These are phyloP conservation scores for Ploettnerulaceae sp. DNA, from an alignment of 2,329 filamentous ascomycete species.

Conservation along the genomic window DNA sequence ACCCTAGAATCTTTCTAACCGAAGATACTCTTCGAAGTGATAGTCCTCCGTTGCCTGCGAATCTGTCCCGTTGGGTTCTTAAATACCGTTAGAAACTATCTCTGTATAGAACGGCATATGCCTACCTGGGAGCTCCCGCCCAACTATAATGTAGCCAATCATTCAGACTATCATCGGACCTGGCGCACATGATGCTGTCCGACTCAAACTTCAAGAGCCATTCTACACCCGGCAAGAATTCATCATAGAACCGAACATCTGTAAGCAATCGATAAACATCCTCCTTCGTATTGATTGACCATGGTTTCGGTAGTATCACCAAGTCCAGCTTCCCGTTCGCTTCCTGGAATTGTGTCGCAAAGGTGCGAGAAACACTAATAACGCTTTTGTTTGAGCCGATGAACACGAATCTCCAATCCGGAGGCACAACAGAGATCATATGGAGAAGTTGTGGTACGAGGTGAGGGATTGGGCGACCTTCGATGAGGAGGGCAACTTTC, in stretches of 20 bases:
- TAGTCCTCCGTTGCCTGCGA: conserved; percentile 50
- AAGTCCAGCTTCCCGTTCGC: conserved; percentile 48
- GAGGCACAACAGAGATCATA: conserved; percentile 51
- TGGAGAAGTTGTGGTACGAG: conserved; percentile 51
- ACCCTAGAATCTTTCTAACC: conserved; percentile 44
- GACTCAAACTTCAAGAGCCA: conserved; percentile 51
- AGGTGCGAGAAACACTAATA: conserved; percentile 41
- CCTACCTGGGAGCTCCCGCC: conserved; percentile 48
- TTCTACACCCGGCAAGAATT: conserved; percentile 46
- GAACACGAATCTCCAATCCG: conserved; percentile 52
- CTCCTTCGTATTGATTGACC: conserved; percentile 43
- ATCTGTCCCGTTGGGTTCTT: conserved; percentile 40
- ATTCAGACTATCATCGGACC: conserved; percentile 46
- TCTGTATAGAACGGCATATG: background rate
- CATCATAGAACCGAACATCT: conserved; percentile 48
- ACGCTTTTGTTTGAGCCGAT: conserved; percentile 47
- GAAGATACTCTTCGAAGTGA: conserved; percentile 49
- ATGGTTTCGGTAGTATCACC: conserved; percentile 44
- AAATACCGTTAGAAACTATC: background rate
- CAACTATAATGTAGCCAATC: conserved; percentile 52
- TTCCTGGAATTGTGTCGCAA: conserved; percentile 45
- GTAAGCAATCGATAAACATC: conserved; percentile 46
- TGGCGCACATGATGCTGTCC: conserved; percentile 53
- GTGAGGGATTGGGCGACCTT: conserved; percentile 45
- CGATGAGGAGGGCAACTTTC: conserved; percentile 49